These are phyloP conservation scores for Prunus dulcis DNA, from an alignment of 306 rosid genomes.

Conservation along the genomic window DNA sequence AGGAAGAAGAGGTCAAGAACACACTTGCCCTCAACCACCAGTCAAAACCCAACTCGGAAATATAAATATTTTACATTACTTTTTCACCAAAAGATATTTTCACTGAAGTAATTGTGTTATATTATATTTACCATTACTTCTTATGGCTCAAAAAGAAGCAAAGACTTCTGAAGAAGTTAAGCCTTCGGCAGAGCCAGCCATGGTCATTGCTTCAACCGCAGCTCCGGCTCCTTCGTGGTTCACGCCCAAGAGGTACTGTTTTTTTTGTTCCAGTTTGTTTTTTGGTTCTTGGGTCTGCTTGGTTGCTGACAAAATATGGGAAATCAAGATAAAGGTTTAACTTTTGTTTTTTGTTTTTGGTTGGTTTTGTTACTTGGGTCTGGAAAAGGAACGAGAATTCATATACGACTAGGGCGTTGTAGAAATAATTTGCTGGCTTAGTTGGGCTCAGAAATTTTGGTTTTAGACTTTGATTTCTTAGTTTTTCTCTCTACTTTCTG, in stretches of 20 bases:
- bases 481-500: background rate
- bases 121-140: background rate
- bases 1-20: too few relatives aligned
- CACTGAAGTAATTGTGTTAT: background rate
- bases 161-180: conserved; percentile 13
- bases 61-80: too few relatives aligned
- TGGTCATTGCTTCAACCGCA: conserved; percentile 31
- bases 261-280: background rate
- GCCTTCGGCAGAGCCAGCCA: conserved; percentile 25
- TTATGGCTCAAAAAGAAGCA: conserved; percentile 22
- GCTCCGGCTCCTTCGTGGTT: conserved; percentile 66
- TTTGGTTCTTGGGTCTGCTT: conserved; percentile 21
- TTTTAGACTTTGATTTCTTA: background rate
- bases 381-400: background rate
- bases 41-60: too few relatives aligned
- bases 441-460: background rate
- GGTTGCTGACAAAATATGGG: conserved; percentile 5
- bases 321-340: background rate
- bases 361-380: conserved; percentile 6
- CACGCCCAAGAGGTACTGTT: conserved; percentile 65
- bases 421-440: background rate
- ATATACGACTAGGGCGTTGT: background rate
- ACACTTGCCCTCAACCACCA: too few relatives aligned
- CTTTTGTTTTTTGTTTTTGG: background rate
- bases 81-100: too few relatives aligned